Evolutionary conservation across 2,329 filamentous ascomycete species (phyloP), one percentile per base, ranked within the genome.

Genomic region (Talaromyces verruculosus): DNA sequence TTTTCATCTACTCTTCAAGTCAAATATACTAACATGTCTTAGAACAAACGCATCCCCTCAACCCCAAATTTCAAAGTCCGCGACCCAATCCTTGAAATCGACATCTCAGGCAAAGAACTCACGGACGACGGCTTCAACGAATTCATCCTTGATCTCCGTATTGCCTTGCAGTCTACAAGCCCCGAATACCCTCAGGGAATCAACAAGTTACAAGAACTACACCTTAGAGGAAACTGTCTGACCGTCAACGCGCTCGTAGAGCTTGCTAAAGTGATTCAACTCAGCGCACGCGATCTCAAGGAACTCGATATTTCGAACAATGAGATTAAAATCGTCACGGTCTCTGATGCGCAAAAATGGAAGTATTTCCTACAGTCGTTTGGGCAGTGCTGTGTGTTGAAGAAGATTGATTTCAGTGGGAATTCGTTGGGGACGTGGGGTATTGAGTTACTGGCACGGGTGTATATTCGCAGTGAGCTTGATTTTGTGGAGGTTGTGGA

Each of bases 221-320:
- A 81, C 67, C 71, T 85, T 4, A 75, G 75, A 45, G 76, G 75
- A 33, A 85, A 84, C 68, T 67, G 69, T 10, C 74, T 85, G 35
- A 84, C 80, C 0, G 74, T 77, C 5, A 66, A 68, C 7, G 77
- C 80, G 3, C 75, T 85, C 19, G 71, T 71, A 8, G 75, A 75
- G 51, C 74, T 85, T 3, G 78, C 78, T 1, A 71, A 74, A 22
- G 73, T 83, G 39, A 75, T 85, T 57, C 68, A 72, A 13, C 71
- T 80, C n/a, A 78, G 79, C 7, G 67, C 70, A n/a, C 74, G 75
- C n/a, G 80, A 83, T 45, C 71, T 85, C 17, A 77, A 78, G 67
- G 80, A 81, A 30, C 72, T 85, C 22, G 80, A 84, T 67, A 70
- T 85, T 7, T 80, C 82, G 8, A 68, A 76, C 25, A 85, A 85